phyloP scores from a whole-genome alignment of 1,284 basidiomycete species.

The Ceratobasidium sp. region DNA sequence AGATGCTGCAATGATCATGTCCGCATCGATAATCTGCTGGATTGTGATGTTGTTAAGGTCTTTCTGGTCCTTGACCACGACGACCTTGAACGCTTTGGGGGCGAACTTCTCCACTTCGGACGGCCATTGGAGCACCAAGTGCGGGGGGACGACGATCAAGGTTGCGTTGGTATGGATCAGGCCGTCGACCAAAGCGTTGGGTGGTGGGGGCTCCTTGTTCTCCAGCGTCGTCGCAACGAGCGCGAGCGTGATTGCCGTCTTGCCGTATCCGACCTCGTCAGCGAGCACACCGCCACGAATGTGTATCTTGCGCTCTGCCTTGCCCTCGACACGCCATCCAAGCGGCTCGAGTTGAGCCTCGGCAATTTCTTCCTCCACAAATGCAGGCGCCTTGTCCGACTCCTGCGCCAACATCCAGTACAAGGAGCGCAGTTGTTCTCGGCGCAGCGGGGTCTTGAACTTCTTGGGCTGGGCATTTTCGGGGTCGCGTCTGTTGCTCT shows the following conservation, averaged over 20 bases:
- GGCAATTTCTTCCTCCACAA: constrained; percentile 92
- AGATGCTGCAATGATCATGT: constrained; percentile 87
- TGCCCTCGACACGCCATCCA: constrained; percentile 92
- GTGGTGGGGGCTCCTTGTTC: constrained; percentile 64
- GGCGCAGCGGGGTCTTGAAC: constrained; percentile 77
- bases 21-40: constrained; percentile 77
- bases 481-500: constrained; percentile 79
- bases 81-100: constrained; percentile 64
- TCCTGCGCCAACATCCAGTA: constrained; percentile 94
- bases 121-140: constrained; percentile 89
- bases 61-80: constrained; percentile 72
- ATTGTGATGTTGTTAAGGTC: constrained; percentile 81
- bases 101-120: constrained; percentile 87
- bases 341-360: constrained; percentile 86
- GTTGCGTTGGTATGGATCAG: constrained; percentile 81
- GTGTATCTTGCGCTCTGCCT: constrained; percentile 76
- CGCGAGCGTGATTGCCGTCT: constrained; percentile 93
- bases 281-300: constrained; percentile 92
- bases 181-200: constrained; percentile 57
- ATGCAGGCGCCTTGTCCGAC: constrained; percentile 64
- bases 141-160: constrained; percentile 86
- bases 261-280: constrained; percentile 96
- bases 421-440: constrained; percentile 88
- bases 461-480: constrained; percentile 78
- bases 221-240: constrained; percentile 75